Conservation (phyloP, 2,329 filamentous ascomycete genomes). For the Pleurostoma richardsiae region DNA sequence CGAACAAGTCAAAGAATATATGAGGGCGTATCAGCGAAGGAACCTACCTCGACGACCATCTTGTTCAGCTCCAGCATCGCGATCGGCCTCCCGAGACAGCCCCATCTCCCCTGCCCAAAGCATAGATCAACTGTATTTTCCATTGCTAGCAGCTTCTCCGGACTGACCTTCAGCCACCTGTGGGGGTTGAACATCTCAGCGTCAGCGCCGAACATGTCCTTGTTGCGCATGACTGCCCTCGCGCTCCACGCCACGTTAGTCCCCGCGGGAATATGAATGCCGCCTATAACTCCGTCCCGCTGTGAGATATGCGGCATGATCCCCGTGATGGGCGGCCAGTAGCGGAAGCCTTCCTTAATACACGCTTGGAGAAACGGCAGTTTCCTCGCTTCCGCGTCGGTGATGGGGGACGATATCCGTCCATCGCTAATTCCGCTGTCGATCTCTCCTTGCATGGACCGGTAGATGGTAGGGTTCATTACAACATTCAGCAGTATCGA, state of each 20-base stretch:
- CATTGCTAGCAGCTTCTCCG: slow-evolving; percentile 5
- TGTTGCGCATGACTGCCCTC: slow-evolving; percentile 16
- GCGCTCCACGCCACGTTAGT: slow-evolving; percentile 17
- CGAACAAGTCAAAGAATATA: too few species aligned
- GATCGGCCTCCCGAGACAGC: slow-evolving; percentile 4
- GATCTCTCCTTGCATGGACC: slow-evolving; percentile 1
- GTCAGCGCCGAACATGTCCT: slow-evolving; percentile 13
- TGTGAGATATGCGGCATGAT: slow-evolving; percentile 20
- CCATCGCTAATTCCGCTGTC: not conserved
- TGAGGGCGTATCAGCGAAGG: too few species aligned
- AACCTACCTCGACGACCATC: not conserved
- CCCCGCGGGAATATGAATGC: slow-evolving; percentile 12
- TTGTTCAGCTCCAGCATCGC: not conserved
- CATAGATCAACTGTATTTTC: not conserved
- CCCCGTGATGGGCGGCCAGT: slow-evolving; percentile 19
- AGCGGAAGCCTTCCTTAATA: slow-evolving; percentile 17
- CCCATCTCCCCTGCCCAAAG: slow-evolving; percentile 2
- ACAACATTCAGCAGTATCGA: not conserved
- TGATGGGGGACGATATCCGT: not conserved
- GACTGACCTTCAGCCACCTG: slow-evolving; percentile 11
- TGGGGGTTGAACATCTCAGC: slow-evolving; percentile 16
- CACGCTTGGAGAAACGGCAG: slow-evolving; percentile 21
- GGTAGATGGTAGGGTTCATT: not conserved
- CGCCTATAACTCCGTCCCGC: slow-evolving; percentile 13
- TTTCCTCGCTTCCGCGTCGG: slow-evolving; percentile 13